Conservation (phyloP, 2,329 filamentous ascomycete genomes). For the Colletotrichum sp. region DNA sequence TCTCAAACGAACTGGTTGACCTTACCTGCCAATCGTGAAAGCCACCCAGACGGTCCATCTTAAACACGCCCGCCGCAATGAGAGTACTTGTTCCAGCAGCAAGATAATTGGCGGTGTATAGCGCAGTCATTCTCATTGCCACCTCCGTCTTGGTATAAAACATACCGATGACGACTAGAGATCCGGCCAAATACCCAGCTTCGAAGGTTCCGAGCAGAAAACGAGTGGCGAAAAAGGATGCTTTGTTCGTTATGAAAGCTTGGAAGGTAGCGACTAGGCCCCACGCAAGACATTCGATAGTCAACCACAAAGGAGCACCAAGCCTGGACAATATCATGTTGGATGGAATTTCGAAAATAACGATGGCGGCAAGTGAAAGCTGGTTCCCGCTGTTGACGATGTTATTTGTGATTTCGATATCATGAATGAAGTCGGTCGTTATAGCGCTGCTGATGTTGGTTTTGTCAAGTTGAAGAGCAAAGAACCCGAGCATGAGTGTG, state of each 20-base stretch:
- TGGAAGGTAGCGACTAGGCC: neutral
- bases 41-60: neutral
- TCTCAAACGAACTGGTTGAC: neutral
- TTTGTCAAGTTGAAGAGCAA: neutral
- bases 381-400: neutral
- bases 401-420: neutral
- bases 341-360: constrained; percentile 1
- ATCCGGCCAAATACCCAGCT: neutral
- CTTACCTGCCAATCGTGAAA: neutral
- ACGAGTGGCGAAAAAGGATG: neutral
- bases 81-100: neutral
- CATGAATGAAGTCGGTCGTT: neutral
- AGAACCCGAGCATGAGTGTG: neutral
- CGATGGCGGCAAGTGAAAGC: neutral
- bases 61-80: neutral
- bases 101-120: neutral
- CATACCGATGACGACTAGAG: neutral
- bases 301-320: neutral
- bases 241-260: neutral
- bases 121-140: neutral
- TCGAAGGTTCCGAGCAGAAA: neutral
- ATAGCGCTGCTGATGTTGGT: neutral
- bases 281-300: neutral
- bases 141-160: neutral
- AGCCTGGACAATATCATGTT: neutral